These are phyloP conservation scores for Ceriops tagal DNA, from an alignment of 345 rosid species.

Conservation along the genomic window DNA sequence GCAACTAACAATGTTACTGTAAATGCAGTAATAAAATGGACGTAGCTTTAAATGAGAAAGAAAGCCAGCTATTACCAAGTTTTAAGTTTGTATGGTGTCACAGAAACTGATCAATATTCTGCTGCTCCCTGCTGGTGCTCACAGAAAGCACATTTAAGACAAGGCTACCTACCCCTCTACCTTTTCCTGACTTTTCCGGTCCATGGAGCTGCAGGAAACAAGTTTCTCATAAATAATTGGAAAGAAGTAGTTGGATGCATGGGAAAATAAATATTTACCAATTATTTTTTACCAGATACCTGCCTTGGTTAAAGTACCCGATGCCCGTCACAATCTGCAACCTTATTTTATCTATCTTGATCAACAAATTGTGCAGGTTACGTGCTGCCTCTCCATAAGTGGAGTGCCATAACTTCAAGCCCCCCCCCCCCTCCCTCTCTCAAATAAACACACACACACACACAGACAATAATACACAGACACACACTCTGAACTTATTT, in stretches of 20 bases:
- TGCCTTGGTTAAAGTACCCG: not conserved
- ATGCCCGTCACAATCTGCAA: no score
- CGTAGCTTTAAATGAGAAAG: conserved; percentile 29
- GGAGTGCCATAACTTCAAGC: not conserved
- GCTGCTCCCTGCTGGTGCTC: no score
- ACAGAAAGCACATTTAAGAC: conserved; percentile 28
- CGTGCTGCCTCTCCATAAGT: not conserved
- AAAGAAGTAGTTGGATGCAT: conserved; percentile 12
- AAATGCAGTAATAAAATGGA: conserved; percentile 20
- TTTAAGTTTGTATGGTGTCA: conserved; percentile 3
- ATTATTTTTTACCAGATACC: not conserved
- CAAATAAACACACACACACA: conserved; percentile 4
- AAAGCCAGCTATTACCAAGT: not conserved
- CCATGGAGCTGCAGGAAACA: conserved; percentile 12
- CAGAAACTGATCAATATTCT: not conserved
- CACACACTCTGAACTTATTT: conserved; percentile 29
- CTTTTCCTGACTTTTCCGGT: conserved; percentile 21
- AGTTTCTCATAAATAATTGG: conserved; percentile 25
- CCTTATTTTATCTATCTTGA: not conserved
- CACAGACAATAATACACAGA: not conserved
- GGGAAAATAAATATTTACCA: not conserved
- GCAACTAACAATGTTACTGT: conserved; percentile 7
- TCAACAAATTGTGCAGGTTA: not conserved
- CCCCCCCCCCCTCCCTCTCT: conserved; percentile 3
- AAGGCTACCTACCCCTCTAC: conserved; percentile 15